A percentile compares a stretch with the other conserved stretches of the same genome.
Evolutionary conservation across 495 filamentous ascomycete species (phyloP).

Genomic region (Talaromyces proteolyticus): DNA sequence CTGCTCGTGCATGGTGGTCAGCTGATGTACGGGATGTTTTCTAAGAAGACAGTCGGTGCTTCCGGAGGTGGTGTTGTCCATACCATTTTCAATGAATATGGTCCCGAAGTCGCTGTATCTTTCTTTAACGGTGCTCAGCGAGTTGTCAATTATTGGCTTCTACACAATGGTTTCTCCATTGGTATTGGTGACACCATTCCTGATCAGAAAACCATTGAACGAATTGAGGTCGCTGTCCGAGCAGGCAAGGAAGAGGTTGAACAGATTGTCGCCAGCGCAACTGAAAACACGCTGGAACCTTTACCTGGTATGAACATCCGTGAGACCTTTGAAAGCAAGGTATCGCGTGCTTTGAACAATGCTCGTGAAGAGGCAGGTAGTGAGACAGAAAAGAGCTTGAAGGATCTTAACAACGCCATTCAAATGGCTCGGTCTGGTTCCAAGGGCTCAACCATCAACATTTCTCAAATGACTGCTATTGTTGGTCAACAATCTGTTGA

Average conservation of each 20-base stretch:
- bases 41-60: constrained; percentile 92
- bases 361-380: constrained; percentile 95
- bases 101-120: constrained; percentile 70
- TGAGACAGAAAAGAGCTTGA: constrained; percentile 83
- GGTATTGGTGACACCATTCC: constrained; percentile 98
- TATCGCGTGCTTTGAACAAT: constrained; percentile 86
- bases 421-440: constrained; percentile 95
- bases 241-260: constrained; percentile 75
- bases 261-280: constrained; percentile 65
- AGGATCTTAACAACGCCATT: constrained; percentile 91
- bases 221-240: constrained; percentile 73
- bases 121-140: constrained; percentile 96
- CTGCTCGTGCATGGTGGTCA: constrained; percentile 81
- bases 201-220: constrained; percentile 71
- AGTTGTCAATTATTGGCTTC: constrained; percentile 92
- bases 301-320: constrained; percentile 96
- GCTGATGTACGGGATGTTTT: constrained; percentile 81
- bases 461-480: constrained; percentile 97
- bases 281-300: constrained; percentile 78
- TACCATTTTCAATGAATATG: constrained; percentile 93
- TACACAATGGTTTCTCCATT: constrained; percentile 98
- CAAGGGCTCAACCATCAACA: constrained; percentile 97
- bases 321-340: constrained; percentile 95
- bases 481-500: constrained; percentile 98
- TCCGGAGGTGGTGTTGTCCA: constrained; percentile 84